phyloP scores from a whole-genome alignment of 163 green algal species.

The Volvox carteri region DNA sequence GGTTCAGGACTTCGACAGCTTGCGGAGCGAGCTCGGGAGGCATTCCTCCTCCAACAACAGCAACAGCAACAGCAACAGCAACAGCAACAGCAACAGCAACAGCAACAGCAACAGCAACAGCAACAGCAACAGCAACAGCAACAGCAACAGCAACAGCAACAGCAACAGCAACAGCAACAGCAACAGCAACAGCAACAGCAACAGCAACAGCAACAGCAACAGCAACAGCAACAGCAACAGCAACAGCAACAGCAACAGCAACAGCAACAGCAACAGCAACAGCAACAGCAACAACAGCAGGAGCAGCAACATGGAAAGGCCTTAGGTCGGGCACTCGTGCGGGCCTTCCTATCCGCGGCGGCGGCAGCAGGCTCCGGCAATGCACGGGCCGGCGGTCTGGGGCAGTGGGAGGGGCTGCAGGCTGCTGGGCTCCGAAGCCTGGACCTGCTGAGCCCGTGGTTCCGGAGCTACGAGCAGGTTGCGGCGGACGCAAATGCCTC shows the following conservation, averaged over 20 bases:
- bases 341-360: neutral
- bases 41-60: neutral
- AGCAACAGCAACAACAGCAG: neutral
- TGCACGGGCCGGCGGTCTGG: neutral
- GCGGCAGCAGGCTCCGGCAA: neutral
- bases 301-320: no score
- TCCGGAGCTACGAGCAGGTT: conserved; percentile 31
- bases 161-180: neutral
- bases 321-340: neutral
- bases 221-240: no score
- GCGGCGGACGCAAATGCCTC: conserved; percentile 32
- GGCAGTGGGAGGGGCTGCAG: conserved; percentile 50
- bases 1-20: neutral
- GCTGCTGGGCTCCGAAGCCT: neutral
- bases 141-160: neutral
- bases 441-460: conserved; percentile 33
- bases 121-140: neutral
- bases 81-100: neutral
- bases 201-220: no score
- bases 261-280: neutral
- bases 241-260: neutral
- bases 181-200: neutral
- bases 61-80: neutral
- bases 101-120: neutral
- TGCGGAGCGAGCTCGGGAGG: neutral